These are phyloP conservation scores for Annulohypoxylon stygium DNA, from an alignment of 495 filamentous ascomycete species.

Conservation along the genomic window DNA sequence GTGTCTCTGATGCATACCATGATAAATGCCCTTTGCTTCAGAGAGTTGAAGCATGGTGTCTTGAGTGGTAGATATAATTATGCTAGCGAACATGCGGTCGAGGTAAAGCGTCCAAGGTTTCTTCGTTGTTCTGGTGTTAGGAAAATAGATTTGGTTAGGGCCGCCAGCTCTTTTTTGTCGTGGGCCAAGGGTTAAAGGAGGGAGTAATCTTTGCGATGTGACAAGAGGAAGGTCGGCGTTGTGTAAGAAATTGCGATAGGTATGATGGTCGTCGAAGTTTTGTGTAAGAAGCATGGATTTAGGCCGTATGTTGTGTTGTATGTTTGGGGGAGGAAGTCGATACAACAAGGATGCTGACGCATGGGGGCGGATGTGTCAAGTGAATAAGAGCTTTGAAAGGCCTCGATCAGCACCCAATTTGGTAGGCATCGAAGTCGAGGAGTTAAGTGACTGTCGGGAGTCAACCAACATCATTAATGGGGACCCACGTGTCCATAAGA, in stretches of 20 bases:
- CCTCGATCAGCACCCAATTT: slow-evolving; percentile 38
- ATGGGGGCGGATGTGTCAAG: slow-evolving; percentile 51
- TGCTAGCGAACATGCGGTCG: background rate
- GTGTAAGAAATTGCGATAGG: slow-evolving; percentile 39
- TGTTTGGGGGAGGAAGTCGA: slow-evolving; percentile 50
- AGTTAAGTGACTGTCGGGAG: slow-evolving; percentile 39
- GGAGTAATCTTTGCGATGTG: slow-evolving; percentile 33
- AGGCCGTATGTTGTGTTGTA: slow-evolving; percentile 54
- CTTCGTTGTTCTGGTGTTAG: slow-evolving; percentile 17
- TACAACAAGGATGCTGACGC: slow-evolving; percentile 51
- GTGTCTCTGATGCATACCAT: background rate
- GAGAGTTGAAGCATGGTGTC: background rate
- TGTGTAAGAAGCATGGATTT: slow-evolving; percentile 49
- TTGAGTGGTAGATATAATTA: background rate
- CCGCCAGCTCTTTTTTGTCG: slow-evolving; percentile 23
- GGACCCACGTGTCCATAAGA: slow-evolving; percentile 44
- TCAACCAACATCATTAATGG: slow-evolving; percentile 41
- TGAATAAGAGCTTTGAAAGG: slow-evolving; percentile 40
- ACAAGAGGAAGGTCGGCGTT: slow-evolving; percentile 33
- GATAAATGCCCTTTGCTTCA: background rate
- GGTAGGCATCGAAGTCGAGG: slow-evolving; percentile 37
- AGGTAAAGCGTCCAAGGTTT: background rate
- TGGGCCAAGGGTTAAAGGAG: slow-evolving; percentile 33
- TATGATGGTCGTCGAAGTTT: slow-evolving; percentile 38
- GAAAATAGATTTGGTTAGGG: slow-evolving; percentile 31